Evolutionary conservation across 495 filamentous ascomycete species (phyloP), one percentile per base, ranked within the genome.

Genomic region (Immersiella caudata): DNA sequence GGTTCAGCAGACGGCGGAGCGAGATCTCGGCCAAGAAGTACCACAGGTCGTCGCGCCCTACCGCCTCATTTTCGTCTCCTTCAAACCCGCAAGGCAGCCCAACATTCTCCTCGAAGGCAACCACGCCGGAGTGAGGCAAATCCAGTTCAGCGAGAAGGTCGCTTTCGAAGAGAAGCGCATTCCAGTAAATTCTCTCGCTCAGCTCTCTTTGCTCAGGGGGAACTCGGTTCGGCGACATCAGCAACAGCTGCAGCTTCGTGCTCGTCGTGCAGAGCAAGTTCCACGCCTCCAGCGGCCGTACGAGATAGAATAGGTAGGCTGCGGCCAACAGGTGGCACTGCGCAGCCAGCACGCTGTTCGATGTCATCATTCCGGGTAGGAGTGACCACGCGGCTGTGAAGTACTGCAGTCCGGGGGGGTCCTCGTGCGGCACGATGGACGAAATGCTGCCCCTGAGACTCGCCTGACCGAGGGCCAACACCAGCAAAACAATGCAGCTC

Each of bases 1-100:
- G 84, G 74, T 93, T 94, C 62, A 93, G 83, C 11, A 93, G 84
- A 65, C 91, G 83, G 57, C 90, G 86, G 12, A 94, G 78, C 20
- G 90, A 90, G 65, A 94, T 93, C 73, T 94, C 91, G 33, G 90
- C 90, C 65, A 93, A 77, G 73, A 93, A 93, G 74, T 94, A 93
- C 91, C 91, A 93, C 35, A 93, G 80, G 61, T 93, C 90, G 68
- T 93, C 91, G 59, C 87, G 85, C 12, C 90, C 89, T 6, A 87
- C 83, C 9, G 82, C 79, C 58, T 88, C 84, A 22, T 88, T 85
- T 25, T 87, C 87, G 40, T 88, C 86, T 65, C 87, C 87, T 69
- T 91, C 89, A 72, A 94, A 94, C 8, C 89, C 89, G 22, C 89
- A 86, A 0, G 91, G 91, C 8, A 94, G 82, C 12, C 90, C 89